phyloP scores from a whole-genome alignment of 2,329 filamentous ascomycete genomes.

The Colletotrichum falcatum region DNA sequence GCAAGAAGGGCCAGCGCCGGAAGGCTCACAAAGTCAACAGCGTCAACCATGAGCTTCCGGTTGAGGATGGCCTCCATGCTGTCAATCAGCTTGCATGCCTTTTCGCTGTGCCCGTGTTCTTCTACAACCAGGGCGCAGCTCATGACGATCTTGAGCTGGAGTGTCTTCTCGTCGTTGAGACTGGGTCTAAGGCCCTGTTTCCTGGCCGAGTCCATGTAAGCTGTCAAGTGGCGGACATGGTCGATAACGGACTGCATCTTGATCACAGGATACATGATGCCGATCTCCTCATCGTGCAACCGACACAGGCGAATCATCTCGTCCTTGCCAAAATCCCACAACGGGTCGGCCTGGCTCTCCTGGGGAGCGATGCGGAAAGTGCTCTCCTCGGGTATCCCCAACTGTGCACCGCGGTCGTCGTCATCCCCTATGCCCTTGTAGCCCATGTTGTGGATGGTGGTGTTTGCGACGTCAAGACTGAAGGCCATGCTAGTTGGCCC shows the following conservation, averaged over 20 bases:
- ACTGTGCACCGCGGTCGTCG: conserved; percentile 66
- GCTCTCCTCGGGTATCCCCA: conserved; percentile 29
- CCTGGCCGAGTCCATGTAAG: conserved; percentile 73
- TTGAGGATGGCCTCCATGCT: conserved; percentile 81
- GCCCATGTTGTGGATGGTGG: conserved; percentile 89
- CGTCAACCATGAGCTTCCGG: conserved; percentile 69
- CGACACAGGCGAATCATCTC: conserved; percentile 84
- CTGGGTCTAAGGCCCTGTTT: conserved; percentile 50
- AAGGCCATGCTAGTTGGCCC: conserved; percentile 89
- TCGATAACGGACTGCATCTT: conserved; percentile 77
- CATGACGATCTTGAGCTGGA: conserved; percentile 85
- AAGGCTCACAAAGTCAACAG: conserved; percentile 59
- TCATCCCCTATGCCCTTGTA: conserved; percentile 74
- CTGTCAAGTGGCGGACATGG: conserved; percentile 77
- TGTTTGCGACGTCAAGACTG: conserved; percentile 87
- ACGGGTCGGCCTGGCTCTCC: conserved; percentile 69
- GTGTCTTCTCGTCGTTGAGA: conserved; percentile 66
- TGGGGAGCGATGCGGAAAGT: conserved; percentile 25
- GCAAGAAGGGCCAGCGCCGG: conserved; percentile 65
- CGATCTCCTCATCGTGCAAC: conserved; percentile 90
- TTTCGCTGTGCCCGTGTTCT: conserved; percentile 80
- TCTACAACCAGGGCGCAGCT: conserved; percentile 83
- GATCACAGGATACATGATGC: conserved; percentile 90
- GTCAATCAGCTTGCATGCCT: conserved; percentile 79
- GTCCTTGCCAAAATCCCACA: conserved; percentile 82